A percentile compares a stretch with the other conserved stretches of the same genome.
These are phyloP conservation scores for Flaveria robusta DNA, from an alignment of 129 eudicot genomes.

Conservation along the genomic window DNA sequence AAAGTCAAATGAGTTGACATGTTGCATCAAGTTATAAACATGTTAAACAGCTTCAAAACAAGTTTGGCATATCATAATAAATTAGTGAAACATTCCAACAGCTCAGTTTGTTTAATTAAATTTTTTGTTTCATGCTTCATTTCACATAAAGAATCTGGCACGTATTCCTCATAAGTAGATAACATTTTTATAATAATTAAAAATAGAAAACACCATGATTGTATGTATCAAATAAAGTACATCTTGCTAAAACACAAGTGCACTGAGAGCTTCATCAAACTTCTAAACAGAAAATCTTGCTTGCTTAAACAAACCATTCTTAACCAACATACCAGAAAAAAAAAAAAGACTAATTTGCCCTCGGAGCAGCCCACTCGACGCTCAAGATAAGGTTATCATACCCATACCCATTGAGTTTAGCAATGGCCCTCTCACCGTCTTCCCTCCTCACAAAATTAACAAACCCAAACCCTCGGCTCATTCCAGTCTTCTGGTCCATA, in stretches of 20 bases:
- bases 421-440: constrained; percentile 28
- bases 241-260: neutral
- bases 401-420: constrained; percentile 26
- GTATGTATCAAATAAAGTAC: neutral
- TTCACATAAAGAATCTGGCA: too few relatives aligned
- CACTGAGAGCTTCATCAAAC: neutral
- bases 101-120: too few relatives aligned
- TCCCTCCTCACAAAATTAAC: constrained; percentile 26
- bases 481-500: constrained; percentile 26
- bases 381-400: constrained; percentile 31
- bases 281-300: constrained; percentile 20
- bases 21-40: neutral
- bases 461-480: constrained; percentile 29
- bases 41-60: too few relatives aligned
- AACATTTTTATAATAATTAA: neutral
- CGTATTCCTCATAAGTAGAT: too few relatives aligned
- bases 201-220: neutral
- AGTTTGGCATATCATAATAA: too few relatives aligned
- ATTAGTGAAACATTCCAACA: neutral
- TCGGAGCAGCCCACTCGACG: constrained; percentile 29
- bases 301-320: neutral
- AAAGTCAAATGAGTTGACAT: too few relatives aligned
- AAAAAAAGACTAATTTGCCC: constrained; percentile 3
- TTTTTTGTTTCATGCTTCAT: too few relatives aligned
- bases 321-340: neutral